Base-by-base conservation (phyloP, 164 flowering plant genomes). In the Paratinospora sagittata region DNA sequence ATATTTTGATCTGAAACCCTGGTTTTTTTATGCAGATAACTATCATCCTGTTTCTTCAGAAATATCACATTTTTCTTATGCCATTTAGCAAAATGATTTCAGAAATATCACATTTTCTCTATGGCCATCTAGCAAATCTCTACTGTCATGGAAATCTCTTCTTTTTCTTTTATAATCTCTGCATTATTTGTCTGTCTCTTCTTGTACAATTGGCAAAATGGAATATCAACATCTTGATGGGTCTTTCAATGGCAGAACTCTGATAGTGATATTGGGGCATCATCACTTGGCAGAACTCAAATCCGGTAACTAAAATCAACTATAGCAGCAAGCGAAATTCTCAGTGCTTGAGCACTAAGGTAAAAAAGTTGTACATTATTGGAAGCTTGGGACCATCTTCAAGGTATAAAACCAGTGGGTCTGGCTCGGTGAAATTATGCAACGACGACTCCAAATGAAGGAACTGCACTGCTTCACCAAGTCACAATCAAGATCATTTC, bases 231-330 rank as follows among this genome's bases (percentile, higher is more conserved):
- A 52, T 52, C 58, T 52, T 52, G 52, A 33, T 68, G 68, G 36
- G 26, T 39, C 58, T 72, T 2, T 49, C 27, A 26, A 67, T 80
- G 23, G 81, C 95, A 93, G 96, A 87, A 86, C 76, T 83, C 90
- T 9, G 88, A 88, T 33, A 85, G 86, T 70, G 89, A 87, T 65
- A 85, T 90, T 65, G 95, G 93, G 74, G 89, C 90, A 58, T 85
- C 87, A 14, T 90, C 89, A 34, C 76, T 86, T n/a, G 95, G 95
- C 65, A 86, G 95, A 85, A 84, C 91, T 24, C 85, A 83, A 60
- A 93, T 90, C 63, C 80, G 97, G 75, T 92, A 82, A 88, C 72
- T 14, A 24, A n/a, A 62, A 34, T 47, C 23, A 37, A 21, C 37
- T 49, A 14, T 36, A 58, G 65, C 36, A 33, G 45, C 41, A 24